phyloP scores from a whole-genome alignment of 306 rosid genomes.

The Albizia julibrissin region DNA sequence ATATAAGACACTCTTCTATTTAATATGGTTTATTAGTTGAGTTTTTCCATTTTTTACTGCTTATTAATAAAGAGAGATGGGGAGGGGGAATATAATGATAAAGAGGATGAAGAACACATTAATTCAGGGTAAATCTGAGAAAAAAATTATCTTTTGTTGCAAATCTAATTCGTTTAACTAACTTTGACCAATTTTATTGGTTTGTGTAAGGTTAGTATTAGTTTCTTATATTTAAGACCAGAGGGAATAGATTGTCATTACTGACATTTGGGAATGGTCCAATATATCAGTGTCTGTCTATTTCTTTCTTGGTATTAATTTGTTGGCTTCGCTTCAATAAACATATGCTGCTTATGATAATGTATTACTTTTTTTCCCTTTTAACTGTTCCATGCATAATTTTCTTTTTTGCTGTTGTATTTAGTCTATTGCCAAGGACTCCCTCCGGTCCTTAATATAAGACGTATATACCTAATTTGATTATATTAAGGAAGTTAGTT shows the following conservation, averaged over 20 bases:
- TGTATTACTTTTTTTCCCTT: background rate
- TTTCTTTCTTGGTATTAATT: background rate
- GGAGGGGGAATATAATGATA: background rate
- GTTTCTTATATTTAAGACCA: background rate
- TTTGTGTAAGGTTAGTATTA: background rate
- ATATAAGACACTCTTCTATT: background rate
- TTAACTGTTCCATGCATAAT: conserved; percentile 1
- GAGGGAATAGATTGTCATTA: background rate
- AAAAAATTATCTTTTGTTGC: background rate
- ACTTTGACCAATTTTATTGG: background rate
- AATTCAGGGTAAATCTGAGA: no score
- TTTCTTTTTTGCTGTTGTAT: background rate
- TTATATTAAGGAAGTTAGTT: no score
- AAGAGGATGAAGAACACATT: background rate
- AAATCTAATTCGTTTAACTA: background rate
- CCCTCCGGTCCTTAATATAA: no score
- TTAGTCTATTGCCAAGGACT: background rate
- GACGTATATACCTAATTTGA: no score
- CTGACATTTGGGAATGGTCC: background rate
- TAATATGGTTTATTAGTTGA: background rate
- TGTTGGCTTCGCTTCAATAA: background rate
- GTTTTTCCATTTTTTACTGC: background rate
- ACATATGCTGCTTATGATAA: background rate
- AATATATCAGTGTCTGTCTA: background rate
- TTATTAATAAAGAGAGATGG: background rate